phyloP scores from a whole-genome alignment of 768 basidiomycete species.

The Suillus luteus region DNA sequence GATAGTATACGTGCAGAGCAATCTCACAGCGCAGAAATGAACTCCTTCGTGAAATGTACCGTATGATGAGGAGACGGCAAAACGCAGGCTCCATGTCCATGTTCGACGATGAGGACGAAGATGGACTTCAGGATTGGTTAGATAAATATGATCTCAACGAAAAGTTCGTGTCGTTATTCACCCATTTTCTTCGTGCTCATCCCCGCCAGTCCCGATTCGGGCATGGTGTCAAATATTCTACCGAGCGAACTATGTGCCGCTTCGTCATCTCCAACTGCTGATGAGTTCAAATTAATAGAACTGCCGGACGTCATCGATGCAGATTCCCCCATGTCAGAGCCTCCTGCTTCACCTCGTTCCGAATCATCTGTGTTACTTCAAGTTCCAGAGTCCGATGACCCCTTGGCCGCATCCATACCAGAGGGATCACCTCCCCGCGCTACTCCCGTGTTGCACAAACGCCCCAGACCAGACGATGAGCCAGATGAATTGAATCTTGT shows the following conservation, averaged over 20 bases:
- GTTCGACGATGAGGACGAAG: constrained; percentile 40
- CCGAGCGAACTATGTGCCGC: constrained; percentile 33
- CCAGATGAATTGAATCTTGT: constrained; percentile 13
- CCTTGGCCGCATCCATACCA: constrained; percentile 14
- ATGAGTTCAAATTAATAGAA: constrained; percentile 17
- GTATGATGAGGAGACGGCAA: constrained; percentile 58
- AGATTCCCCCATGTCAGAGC: constrained; percentile 37
- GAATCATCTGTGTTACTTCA: constrained; percentile 29
- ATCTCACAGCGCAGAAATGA: constrained; percentile 69
- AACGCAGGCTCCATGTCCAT: constrained; percentile 43
- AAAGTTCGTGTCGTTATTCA: constrained; percentile 40
- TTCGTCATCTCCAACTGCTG: constrained; percentile 17
- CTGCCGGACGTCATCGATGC: constrained; percentile 19
- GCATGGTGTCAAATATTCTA: constrained; percentile 41
- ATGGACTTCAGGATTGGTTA: constrained; percentile 50
- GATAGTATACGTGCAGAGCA: constrained; percentile 41
- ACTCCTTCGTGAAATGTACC: constrained; percentile 70
- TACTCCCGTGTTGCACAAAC: constrained; percentile 19
- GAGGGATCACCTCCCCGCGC: constrained; percentile 21
- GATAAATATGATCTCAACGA: constrained; percentile 56
- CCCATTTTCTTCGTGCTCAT: constrained; percentile 11
- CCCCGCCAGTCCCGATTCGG: constrained; percentile 41
- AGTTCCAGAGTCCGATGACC: constrained; percentile 26
- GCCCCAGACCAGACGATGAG: constrained; percentile 15
- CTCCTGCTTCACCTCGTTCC: constrained; percentile 31